Percentiles rank a stretch among this genome's conserved stretches.
These are phyloP conservation scores for Leccinum arenicola DNA, from an alignment of 768 basidiomycete species.

Conservation along the genomic window DNA sequence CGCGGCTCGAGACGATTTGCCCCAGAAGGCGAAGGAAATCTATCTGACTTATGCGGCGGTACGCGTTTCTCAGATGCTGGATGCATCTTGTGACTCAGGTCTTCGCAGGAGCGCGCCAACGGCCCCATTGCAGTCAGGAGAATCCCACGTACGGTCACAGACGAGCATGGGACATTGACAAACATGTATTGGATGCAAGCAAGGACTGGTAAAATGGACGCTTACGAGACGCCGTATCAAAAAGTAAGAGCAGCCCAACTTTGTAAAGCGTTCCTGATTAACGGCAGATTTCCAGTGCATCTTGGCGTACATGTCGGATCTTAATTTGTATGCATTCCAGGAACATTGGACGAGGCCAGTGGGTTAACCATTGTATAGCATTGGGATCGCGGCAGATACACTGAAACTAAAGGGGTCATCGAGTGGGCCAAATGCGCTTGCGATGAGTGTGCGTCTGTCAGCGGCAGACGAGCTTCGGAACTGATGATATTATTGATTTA, in stretches of 20 bases:
- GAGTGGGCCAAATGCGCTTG: slow-evolving; percentile 47
- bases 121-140: slow-evolving; percentile 70
- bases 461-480: not conserved
- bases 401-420: slow-evolving; percentile 51
- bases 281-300: slow-evolving; percentile 54
- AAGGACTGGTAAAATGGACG: slow-evolving; percentile 49
- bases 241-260: slow-evolving; percentile 45
- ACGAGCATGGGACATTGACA: slow-evolving; percentile 46
- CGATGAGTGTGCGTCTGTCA: slow-evolving; percentile 56
- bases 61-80: slow-evolving; percentile 16
- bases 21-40: slow-evolving; percentile 34
- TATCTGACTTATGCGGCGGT: slow-evolving; percentile 29
- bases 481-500: slow-evolving; percentile 9
- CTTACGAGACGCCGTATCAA: slow-evolving; percentile 70
- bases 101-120: slow-evolving; percentile 54
- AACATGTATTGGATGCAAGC: slow-evolving; percentile 83
- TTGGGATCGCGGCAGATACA: slow-evolving; percentile 50
- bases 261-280: slow-evolving; percentile 2
- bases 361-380: slow-evolving; percentile 38
- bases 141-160: slow-evolving; percentile 42
- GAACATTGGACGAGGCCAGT: not conserved
- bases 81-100: slow-evolving; percentile 24
- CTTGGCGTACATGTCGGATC: slow-evolving; percentile 74
- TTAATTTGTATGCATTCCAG: slow-evolving; percentile 59
- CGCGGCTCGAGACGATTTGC: slow-evolving; percentile 28